Base-by-base conservation (phyloP, 2,329 filamentous ascomycete genomes). In the Sporothrix inflata region DNA sequence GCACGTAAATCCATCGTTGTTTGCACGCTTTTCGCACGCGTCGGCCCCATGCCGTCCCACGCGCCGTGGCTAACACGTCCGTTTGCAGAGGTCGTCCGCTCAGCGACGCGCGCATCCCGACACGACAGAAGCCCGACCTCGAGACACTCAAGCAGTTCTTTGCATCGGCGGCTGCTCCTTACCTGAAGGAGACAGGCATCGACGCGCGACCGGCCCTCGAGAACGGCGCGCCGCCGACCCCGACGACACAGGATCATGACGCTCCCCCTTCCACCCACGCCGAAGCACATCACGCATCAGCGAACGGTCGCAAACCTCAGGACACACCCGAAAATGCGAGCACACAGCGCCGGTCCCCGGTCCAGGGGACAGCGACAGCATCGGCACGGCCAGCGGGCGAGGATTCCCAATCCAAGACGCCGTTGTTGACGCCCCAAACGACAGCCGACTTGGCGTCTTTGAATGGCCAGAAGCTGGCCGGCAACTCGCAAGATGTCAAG, bases 91-190 rank as follows among this genome's bases (percentile, higher is more conserved):
- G 84, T 71, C 82, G 83, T 68, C 82, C 80, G 72, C 81, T 90
- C 53, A 85, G 86, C 76, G 87, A 88, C 78, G 80, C 81, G 67
- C 85, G 82, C 76, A 85, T 89, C 72, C 88, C 88, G 67, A 74
- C 82, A 71, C 84, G 85, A 74, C 84, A 83, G 72, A 80, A 81
- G 74, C 79, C 83, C 67, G 81, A 83, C 72, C 82, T 85, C 47
- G 83, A 86, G 73, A 78, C 78, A 19, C 75, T 84, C 42, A 83
- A 82, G 74, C 81, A 81, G 71, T 80, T 81, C 9, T 75, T 83
- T 12, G 66, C 70, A 7, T 72, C 71, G 9, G 78, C 77, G 11
- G 78, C 78, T 75, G 76, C 79, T 73, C 40, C 76, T 2, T 42
- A 45, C 65, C 45, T 76, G 73, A 16, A 71, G 12, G 72, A 75